Percentiles rank a stretch among this genome's conserved stretches.
Evolutionary conservation across 352 stramenopile genomes (phyloP).

Genomic region (Nothophytophthora sp.): DNA sequence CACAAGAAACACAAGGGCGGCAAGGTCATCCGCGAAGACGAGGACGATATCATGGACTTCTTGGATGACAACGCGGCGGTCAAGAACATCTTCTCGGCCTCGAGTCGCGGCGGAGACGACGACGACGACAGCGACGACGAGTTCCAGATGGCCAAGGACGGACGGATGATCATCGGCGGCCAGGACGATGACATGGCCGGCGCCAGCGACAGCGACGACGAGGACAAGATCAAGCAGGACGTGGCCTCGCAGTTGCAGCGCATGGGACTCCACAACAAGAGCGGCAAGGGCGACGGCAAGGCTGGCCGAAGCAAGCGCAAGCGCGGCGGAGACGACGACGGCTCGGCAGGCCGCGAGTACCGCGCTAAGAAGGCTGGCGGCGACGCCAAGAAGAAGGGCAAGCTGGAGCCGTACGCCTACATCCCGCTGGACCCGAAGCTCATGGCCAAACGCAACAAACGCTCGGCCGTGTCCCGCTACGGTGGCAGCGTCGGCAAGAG

Average conservation of each 20-base stretch:
- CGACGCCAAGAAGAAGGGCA: slow-evolving; percentile 97
- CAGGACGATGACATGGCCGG: slow-evolving; percentile 54
- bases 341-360: slow-evolving; percentile 87
- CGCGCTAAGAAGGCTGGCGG: slow-evolving; percentile 95
- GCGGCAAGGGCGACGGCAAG: slow-evolving; percentile 22
- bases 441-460: slow-evolving; percentile 91
- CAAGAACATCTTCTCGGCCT: slow-evolving; percentile 82
- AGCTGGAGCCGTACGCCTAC: slow-evolving; percentile 98
- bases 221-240: slow-evolving; percentile 84
- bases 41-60: slow-evolving; percentile 94
- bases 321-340: slow-evolving; percentile 58
- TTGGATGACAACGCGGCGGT: slow-evolving; percentile 89
- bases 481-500: slow-evolving; percentile 79
- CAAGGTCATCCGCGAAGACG: slow-evolving; percentile 77
- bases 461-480: slow-evolving; percentile 75
- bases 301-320: slow-evolving; percentile 44
- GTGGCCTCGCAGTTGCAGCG: slow-evolving; percentile 78
- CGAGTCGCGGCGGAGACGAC: slow-evolving; percentile 17
- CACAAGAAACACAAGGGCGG: slow-evolving; percentile 77
- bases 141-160: slow-evolving; percentile 92
- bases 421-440: slow-evolving; percentile 96
- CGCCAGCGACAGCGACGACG: slow-evolving; percentile 58
- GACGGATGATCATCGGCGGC: slow-evolving; percentile 84
- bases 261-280: slow-evolving; percentile 76
- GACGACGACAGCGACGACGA: slow-evolving; percentile 74